These are phyloP conservation scores for Emydomyces testavorans DNA, from an alignment of 2,329 filamentous ascomycete species.

Conservation along the genomic window DNA sequence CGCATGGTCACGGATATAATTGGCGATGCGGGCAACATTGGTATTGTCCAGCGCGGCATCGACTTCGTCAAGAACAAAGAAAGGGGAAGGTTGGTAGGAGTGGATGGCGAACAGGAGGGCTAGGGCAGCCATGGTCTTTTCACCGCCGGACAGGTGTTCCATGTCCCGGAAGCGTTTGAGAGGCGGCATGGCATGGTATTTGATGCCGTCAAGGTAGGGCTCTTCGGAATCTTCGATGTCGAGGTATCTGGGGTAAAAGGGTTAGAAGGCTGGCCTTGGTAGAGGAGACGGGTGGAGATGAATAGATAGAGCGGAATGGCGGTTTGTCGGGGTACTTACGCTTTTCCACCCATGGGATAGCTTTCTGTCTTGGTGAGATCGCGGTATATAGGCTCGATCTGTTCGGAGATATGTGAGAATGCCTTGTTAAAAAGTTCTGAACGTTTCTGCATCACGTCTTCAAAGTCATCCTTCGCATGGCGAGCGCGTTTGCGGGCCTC, in stretches of 20 bases:
- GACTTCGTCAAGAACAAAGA: slow-evolving; percentile 97
- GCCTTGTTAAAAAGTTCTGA: slow-evolving; percentile 91
- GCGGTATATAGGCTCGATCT: slow-evolving; percentile 88
- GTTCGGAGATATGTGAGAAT: slow-evolving; percentile 86
- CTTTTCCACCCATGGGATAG: slow-evolving; percentile 83
- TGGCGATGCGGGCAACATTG: slow-evolving; percentile 90
- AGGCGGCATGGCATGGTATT: slow-evolving; percentile 97
- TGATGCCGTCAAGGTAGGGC: slow-evolving; percentile 88
- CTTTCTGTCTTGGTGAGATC: slow-evolving; percentile 81
- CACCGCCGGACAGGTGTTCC: slow-evolving; percentile 93
- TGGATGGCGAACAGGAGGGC: slow-evolving; percentile 96
- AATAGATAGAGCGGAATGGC: background rate
- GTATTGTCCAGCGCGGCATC: slow-evolving; percentile 97
- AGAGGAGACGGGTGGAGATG: too few relatives aligned
- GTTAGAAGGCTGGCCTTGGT: background rate
- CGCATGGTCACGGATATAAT: slow-evolving; percentile 88
- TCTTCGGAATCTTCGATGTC: slow-evolving; percentile 95
- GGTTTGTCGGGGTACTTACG: slow-evolving; percentile 29
- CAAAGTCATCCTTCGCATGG: slow-evolving; percentile 70
- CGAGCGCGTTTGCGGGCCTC: slow-evolving; percentile 64
- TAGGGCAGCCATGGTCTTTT: slow-evolving; percentile 96
- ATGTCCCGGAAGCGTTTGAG: slow-evolving; percentile 98
- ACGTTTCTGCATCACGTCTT: slow-evolving; percentile 66
- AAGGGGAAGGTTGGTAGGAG: slow-evolving; percentile 86
- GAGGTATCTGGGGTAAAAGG: slow-evolving; percentile 49